Evolutionary conservation across 192 early-diverging fungal species (phyloP), one percentile per base, ranked within the genome.

Genomic region (Martensiomyces pterosporus): DNA sequence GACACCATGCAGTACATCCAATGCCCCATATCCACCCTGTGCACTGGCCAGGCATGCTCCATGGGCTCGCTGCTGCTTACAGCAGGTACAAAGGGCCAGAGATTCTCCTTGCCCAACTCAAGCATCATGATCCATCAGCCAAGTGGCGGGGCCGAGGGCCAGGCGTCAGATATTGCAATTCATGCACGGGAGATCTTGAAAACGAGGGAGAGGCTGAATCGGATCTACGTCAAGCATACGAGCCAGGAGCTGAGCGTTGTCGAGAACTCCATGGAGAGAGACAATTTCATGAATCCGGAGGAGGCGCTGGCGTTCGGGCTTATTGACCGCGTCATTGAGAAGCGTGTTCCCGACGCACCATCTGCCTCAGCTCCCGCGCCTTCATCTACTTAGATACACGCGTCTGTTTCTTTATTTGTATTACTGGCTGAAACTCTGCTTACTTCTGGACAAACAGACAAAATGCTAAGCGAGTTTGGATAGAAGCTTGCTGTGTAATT

Each of bases 51-150:
- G 72, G 94, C 96, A 3, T 95, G 92, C 52, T 94, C 92, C 0
- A 99, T 99, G 96, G 96, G 90, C 7, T 97, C 94, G 37, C 76
- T 99, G 40, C 76, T 99, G 10, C 61, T 99, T 41, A 78, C 91
- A 4, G 92, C 93, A 13, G 93, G 96, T 9, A 84, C 91, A 25
- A 82, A 84, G 12, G 96, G 93, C 15, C 86, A 90, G 39, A 64
- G 96, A 24, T 88, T 82, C 36, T 76, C 91, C 17, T 66, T 99
- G 14, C 94, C 94, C 9, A 88, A 99, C 62, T 84, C 93, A 5
- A 80, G 85, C 2, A 85, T 99, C 18, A 99, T 97, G 96, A 86
- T 99, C 38, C 96, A 99, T 62, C 96, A 99, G 68, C 96, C 96
- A 18, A 91, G 85, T 24, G 96, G 96, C 17, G 93, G 93, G 8